These are phyloP conservation scores for Globisporangium camurandrum DNA, from an alignment of 352 stramenopile species.

Conservation along the genomic window DNA sequence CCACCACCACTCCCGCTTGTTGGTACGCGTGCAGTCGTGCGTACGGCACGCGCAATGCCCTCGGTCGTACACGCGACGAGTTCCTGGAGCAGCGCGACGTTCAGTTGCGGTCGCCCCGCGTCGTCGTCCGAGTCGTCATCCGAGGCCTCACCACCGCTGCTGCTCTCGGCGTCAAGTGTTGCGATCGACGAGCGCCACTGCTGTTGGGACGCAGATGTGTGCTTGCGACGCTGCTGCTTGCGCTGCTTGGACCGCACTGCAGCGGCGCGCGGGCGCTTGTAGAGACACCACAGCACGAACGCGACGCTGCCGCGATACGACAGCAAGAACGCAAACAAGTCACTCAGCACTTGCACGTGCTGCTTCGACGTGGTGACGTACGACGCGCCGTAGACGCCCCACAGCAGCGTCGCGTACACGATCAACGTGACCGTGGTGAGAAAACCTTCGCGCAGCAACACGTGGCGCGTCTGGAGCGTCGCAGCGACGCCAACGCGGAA, in stretches of 20 bases:
- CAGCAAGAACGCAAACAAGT: slow-evolving; percentile 59
- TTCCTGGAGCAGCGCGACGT: slow-evolving; percentile 65
- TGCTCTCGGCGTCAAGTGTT: too few species aligned
- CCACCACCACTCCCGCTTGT: too few species aligned
- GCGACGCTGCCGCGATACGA: slow-evolving; percentile 63
- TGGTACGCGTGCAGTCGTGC: slow-evolving; percentile 1
- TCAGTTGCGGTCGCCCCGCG: slow-evolving; percentile 66
- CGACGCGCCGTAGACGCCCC: slow-evolving; percentile 57
- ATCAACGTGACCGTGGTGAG: slow-evolving; percentile 62
- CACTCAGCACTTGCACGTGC: slow-evolving; percentile 31
- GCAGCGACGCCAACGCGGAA: slow-evolving; percentile 56
- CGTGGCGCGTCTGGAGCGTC: slow-evolving; percentile 44
- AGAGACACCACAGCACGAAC: slow-evolving; percentile 70
- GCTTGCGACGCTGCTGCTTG: not conserved
- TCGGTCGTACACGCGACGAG: slow-evolving; percentile 74
- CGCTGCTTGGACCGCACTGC: slow-evolving; percentile 14
- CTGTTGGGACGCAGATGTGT: too few species aligned
- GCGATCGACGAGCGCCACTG: not conserved
- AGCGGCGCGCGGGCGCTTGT: slow-evolving; percentile 27
- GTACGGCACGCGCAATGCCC: slow-evolving; percentile 53
- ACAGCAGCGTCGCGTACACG: slow-evolving; percentile 58
- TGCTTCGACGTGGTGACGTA: slow-evolving; percentile 33
- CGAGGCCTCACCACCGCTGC: not conserved
- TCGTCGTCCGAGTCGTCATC: slow-evolving; percentile 46
- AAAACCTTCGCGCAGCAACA: slow-evolving; percentile 61